phyloP scores from a whole-genome alignment of 768 basidiomycete genomes.

The Suillus tomentosus region DNA sequence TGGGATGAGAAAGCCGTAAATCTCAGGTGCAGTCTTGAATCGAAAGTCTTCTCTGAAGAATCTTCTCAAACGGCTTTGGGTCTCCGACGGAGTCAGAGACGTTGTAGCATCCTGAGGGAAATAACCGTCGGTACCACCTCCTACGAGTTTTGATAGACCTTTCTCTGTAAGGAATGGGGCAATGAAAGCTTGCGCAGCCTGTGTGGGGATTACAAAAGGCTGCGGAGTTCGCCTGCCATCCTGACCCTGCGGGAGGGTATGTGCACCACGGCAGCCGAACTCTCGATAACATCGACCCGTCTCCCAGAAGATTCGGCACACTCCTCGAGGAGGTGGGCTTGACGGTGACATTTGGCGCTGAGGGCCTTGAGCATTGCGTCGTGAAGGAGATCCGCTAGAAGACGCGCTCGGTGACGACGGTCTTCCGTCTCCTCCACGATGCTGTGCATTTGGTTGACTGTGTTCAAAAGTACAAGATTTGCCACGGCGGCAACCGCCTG shows the following conservation, averaged over 20 bases:
- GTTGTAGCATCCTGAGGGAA: slow-evolving; percentile 35
- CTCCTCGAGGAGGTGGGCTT: slow-evolving; percentile 31
- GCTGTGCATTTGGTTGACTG: slow-evolving; percentile 1
- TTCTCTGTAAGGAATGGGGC: slow-evolving; percentile 47
- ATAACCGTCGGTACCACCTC: slow-evolving; percentile 45
- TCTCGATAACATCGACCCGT: slow-evolving; percentile 47
- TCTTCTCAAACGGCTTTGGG: slow-evolving; percentile 44
- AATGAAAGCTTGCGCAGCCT: slow-evolving; percentile 27
- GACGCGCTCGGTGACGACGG: slow-evolving; percentile 12
- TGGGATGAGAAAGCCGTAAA: slow-evolving; percentile 46
- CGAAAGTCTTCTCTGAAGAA: slow-evolving; percentile 46
- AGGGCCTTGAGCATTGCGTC: slow-evolving; percentile 10
- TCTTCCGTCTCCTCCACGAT: slow-evolving; percentile 22
- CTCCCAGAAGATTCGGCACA: slow-evolving; percentile 51
- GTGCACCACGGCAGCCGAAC: slow-evolving; percentile 47
- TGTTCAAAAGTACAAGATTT: slow-evolving; percentile 32
- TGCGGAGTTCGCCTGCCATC: slow-evolving; percentile 14
- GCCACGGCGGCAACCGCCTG: slow-evolving; percentile 51
- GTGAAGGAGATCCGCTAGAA: slow-evolving; percentile 13
- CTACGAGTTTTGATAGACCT: slow-evolving; percentile 46
- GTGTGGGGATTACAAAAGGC: slow-evolving; percentile 15
- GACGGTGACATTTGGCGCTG: slow-evolving; percentile 20
- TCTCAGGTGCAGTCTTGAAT: slow-evolving; percentile 42
- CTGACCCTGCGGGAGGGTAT: slow-evolving; percentile 27
- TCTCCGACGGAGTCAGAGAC: slow-evolving; percentile 45